These are phyloP conservation scores for Ganoderma lucidum DNA, from an alignment of 1,284 basidiomycete genomes.

Conservation along the genomic window DNA sequence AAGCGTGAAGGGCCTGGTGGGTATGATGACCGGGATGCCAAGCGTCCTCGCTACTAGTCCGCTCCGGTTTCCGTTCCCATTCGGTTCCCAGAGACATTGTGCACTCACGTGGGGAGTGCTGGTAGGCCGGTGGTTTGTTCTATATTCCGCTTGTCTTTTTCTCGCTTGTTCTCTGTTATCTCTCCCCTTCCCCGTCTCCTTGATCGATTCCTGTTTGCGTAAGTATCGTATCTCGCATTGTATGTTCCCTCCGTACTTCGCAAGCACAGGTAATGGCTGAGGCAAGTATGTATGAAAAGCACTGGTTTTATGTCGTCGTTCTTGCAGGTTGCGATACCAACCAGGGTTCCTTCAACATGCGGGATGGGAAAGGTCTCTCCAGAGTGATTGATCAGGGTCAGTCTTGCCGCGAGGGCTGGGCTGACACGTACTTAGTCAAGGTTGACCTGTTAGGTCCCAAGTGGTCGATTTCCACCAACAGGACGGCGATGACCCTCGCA, in stretches of 20 bases:
- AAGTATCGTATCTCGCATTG: conserved; percentile 35
- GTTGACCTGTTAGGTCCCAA: background rate
- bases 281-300: conserved; percentile 41
- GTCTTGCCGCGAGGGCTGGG: background rate
- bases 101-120: conserved; percentile 26
- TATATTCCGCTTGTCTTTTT: conserved; percentile 15
- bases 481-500: background rate
- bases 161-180: conserved; percentile 8
- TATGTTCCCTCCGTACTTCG: conserved; percentile 22
- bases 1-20: conserved; percentile 77
- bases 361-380: background rate
- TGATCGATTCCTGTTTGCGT: conserved; percentile 29
- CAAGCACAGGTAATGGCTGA: conserved; percentile 37
- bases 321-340: background rate
- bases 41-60: conserved; percentile 80
- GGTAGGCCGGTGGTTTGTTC: conserved; percentile 30
- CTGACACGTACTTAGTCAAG: background rate
- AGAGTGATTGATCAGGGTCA: background rate
- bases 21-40: conserved; percentile 81
- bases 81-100: conserved; percentile 6
- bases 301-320: conserved; percentile 7
- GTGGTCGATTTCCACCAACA: background rate
- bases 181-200: conserved; percentile 4
- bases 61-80: conserved; percentile 8
- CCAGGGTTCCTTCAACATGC: too few relatives aligned